These are phyloP conservation scores for Phellinidium pouzarii DNA, from an alignment of 1,284 basidiomycete genomes.

Conservation along the genomic window DNA sequence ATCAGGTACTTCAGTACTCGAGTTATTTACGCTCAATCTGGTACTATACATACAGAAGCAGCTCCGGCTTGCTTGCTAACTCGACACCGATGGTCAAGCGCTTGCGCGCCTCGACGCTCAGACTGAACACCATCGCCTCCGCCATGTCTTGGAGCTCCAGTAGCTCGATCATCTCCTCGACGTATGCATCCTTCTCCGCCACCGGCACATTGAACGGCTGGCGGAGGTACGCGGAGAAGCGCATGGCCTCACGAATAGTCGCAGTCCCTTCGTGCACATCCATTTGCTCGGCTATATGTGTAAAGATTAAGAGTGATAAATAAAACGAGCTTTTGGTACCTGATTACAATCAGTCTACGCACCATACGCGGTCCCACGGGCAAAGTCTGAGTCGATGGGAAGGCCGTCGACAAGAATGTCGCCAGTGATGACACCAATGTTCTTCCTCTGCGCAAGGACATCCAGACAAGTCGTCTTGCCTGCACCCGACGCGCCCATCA, in stretches of 20 bases:
- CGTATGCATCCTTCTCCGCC: conserved; percentile 78
- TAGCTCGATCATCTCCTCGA: conserved; percentile 71
- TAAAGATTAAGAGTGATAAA: too few species aligned
- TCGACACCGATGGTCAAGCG: conserved; percentile 87
- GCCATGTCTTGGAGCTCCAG: conserved; percentile 59
- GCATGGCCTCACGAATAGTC: conserved; percentile 84
- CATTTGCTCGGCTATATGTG: conserved; percentile 80
- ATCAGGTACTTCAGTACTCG: neutral
- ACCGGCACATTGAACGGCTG: conserved; percentile 69
- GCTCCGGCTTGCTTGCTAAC: conserved; percentile 74
- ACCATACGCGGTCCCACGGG: conserved; percentile 73
- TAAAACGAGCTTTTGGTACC: conserved; percentile 22
- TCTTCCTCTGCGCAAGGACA: conserved; percentile 84
- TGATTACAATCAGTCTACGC: conserved; percentile 22
- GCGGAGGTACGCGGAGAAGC: conserved; percentile 86
- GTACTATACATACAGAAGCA: conserved; percentile 64
- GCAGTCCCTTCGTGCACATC: conserved; percentile 85
- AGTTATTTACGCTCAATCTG: neutral
- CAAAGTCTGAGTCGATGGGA: conserved; percentile 71
- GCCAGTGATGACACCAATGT: conserved; percentile 78
- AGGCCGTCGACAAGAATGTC: conserved; percentile 75
- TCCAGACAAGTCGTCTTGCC: conserved; percentile 82
- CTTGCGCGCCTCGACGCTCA: conserved; percentile 77
- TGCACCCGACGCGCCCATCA: conserved; percentile 80
- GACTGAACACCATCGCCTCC: conserved; percentile 54